These are phyloP conservation scores for Apiotrichum montevideense DNA, from an alignment of 1,284 basidiomycete genomes.

Conservation along the genomic window DNA sequence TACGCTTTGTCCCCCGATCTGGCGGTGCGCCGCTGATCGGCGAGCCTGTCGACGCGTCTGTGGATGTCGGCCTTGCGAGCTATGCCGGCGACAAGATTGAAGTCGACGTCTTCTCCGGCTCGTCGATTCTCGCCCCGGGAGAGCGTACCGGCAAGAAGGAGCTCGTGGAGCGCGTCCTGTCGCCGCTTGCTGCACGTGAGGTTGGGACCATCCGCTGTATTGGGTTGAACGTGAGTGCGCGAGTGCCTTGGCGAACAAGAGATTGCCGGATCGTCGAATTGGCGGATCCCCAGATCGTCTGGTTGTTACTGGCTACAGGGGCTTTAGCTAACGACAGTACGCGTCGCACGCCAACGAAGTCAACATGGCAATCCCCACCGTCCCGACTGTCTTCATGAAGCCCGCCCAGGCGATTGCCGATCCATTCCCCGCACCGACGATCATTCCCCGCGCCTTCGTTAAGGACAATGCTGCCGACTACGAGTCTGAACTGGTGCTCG, in stretches of 20 bases:
- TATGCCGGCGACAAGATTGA: constrained; percentile 27
- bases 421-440: constrained; percentile 33
- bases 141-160: constrained; percentile 32
- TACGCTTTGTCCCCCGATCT: constrained; percentile 33
- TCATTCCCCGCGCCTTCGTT: constrained; percentile 47
- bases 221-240: constrained; percentile 38
- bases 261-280: not conserved
- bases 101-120: constrained; percentile 36
- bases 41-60: constrained; percentile 34
- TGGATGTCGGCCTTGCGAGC: constrained; percentile 46
- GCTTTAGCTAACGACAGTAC: constrained; percentile 32
- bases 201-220: constrained; percentile 44
- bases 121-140: constrained; percentile 37
- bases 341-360: constrained; percentile 44
- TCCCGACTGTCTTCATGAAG: constrained; percentile 42
- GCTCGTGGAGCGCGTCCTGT: constrained; percentile 33
- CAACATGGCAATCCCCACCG: constrained; percentile 28
- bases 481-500: constrained; percentile 78
- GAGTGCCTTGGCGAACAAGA: not conserved
- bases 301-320: not conserved
- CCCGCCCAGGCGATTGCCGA: constrained; percentile 32
- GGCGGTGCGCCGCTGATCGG: constrained; percentile 27
- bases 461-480: constrained; percentile 75
- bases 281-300: not conserved
- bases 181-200: constrained; percentile 35